Base-by-base conservation (phyloP, 1,139 yeast genomes). In the Blastobotrys persicus region DNA sequence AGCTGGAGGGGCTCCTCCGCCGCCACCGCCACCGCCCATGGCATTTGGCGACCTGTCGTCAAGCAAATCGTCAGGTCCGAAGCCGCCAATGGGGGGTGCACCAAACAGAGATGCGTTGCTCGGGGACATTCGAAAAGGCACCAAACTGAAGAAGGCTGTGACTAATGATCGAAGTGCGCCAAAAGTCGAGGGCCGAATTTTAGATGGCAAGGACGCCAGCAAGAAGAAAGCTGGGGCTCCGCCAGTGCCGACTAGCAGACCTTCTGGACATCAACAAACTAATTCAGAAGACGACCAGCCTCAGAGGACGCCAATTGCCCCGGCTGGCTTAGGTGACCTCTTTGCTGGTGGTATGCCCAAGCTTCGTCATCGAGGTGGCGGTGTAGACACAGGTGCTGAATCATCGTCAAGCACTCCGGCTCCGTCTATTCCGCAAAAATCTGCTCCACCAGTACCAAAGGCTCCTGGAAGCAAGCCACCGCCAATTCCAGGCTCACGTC, bases 261-360 rank as follows among this genome's bases (percentile, higher is more conserved):
- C 49, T 1, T 17, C 35, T 2, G 13, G 31, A 13, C 48, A 44
- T 4, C 35, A 31, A 13, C 45, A 35, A 16, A 12, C 42, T 7
- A 33, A 31, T 14, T 34, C 46, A 1, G 31, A 16, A 1, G 45
- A 26, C 7, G 16, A 19, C 19, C 40, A 31, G 14, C 44, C 45
- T n/a, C 41, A 17, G 16, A 46, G 48, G 26, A 44, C 53, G 12
- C 46, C 67, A 16, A 62, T 59, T 49, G 73, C 58, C 46, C 72
- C 72, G 2, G 84, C 83, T n/a, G 82, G 75, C 61, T 68, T 88
- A 55, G 95, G 91, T 18, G 92, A 85, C 51, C 77, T 88, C 13
- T 82, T 88, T 66, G 94, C 96, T 6, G 89, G 88, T 9, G 96
- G 96, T 1, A 77, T 88, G 65, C 96, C 96, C 6, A 87, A 85